Evolutionary conservation across 306 rosid genomes (phyloP).

Genomic region (Astragalus membranaceus): DNA sequence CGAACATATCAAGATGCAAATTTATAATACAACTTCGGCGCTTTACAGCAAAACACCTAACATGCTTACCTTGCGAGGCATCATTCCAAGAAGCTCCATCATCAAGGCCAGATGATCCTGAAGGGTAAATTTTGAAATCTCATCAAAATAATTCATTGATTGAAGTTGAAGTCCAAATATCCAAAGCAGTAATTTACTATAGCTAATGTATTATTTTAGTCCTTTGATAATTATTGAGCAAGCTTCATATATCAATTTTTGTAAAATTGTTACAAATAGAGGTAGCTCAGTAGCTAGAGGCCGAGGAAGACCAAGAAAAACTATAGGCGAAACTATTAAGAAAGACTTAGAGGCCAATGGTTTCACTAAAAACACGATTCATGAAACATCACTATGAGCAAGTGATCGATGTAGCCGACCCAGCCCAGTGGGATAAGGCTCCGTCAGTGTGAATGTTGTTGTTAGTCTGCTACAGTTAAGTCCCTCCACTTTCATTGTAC

Average conservation of each 20-base stretch:
- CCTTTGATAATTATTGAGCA: background rate
- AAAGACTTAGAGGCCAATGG: no score
- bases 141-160: background rate
- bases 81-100: constrained; percentile 99
- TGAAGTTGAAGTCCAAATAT: constrained; percentile 10
- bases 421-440: no score
- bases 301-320: no score
- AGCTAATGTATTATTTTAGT: background rate
- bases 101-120: constrained; percentile 97
- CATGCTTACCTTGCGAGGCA: constrained; percentile 89
- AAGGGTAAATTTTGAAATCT: constrained; percentile 16
- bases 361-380: no score
- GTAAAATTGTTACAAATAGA: no score
- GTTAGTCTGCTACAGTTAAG: background rate
- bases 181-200: background rate
- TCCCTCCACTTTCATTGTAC: background rate
- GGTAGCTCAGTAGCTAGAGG: no score
- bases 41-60: background rate
- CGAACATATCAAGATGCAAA: background rate
- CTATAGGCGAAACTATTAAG: no score
- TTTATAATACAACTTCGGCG: background rate
- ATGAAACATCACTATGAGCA: no score
- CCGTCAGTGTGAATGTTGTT: no score
- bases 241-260: background rate
- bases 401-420: no score